phyloP scores from a whole-genome alignment of 352 stramenopile species.

The Phytopythium boreale region DNA sequence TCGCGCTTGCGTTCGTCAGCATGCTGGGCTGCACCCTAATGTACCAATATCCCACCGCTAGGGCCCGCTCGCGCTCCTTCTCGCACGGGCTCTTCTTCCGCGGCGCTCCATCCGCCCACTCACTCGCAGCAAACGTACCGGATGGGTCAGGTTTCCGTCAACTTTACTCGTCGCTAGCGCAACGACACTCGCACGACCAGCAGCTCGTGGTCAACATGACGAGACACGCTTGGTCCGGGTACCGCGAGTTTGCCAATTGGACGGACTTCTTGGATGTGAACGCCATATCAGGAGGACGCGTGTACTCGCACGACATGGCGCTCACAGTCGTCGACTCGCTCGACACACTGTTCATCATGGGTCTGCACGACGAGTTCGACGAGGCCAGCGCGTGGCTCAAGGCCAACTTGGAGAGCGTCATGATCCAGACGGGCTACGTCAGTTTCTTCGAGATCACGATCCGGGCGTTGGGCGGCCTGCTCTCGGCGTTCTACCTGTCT shows the following conservation, averaged over 20 bases:
- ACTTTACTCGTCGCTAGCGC: constrained; percentile 18
- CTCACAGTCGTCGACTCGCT: constrained; percentile 62
- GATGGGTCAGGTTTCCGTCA: constrained; percentile 4
- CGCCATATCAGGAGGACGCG: constrained; percentile 11
- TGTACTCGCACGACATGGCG: constrained; percentile 61
- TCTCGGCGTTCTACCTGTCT: constrained; percentile 55
- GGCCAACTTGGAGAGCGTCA: constrained; percentile 26
- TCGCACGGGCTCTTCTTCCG: neutral
- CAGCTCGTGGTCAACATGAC: constrained; percentile 47
- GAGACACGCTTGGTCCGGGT: constrained; percentile 50
- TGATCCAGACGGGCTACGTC: constrained; percentile 34
- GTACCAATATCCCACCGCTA: neutral
- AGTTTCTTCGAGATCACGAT: constrained; percentile 69
- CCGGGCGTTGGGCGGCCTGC: constrained; percentile 47
- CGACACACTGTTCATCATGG: constrained; percentile 67
- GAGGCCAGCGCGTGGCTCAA: constrained; percentile 54
- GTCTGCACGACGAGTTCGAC: constrained; percentile 59
- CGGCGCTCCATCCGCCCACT: neutral
- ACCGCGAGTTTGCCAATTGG: constrained; percentile 36
- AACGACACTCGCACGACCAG: constrained; percentile 36
- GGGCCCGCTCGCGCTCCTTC: neutral
- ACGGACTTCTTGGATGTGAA: constrained; percentile 36
- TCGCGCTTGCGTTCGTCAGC: neutral
- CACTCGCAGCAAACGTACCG: neutral
- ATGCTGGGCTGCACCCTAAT: neutral